Conservation (phyloP, 2,329 filamentous ascomycete genomes). For the Dactylellina drechsleri region DNA sequence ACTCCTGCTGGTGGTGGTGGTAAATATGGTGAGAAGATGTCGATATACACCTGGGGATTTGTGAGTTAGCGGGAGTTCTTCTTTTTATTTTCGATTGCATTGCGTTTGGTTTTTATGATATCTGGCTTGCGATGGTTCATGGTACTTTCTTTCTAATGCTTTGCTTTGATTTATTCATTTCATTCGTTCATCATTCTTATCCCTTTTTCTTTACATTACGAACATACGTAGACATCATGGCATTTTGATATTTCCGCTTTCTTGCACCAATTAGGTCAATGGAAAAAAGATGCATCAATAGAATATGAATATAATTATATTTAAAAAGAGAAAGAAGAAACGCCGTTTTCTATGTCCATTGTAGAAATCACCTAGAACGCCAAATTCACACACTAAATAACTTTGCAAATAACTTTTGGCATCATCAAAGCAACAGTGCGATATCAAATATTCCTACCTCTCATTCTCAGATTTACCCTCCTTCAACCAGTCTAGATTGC, state of each 20-base stretch:
- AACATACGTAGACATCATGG: not conserved
- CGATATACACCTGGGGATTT: conserved; percentile 15
- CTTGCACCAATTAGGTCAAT: no score
- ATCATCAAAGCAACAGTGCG: not conserved
- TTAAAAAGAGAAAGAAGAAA: conserved; percentile 1
- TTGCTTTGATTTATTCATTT: conserved; percentile 3
- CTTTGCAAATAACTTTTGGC: not conserved
- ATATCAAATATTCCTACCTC: conserved; percentile 65
- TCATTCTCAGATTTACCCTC: conserved; percentile 84
- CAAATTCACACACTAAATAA: conserved; percentile 6
- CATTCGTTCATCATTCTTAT: conserved; percentile 4
- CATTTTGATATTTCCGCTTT: no score
- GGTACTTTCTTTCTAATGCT: conserved; percentile 10
- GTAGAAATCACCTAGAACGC: conserved; percentile 27
- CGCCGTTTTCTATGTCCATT: conserved; percentile 24
- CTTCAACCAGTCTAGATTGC: conserved; percentile 77
- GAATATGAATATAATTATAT: not conserved
- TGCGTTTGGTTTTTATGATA: not conserved
- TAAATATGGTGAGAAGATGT: not conserved
- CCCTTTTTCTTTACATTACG: conserved; percentile 1
- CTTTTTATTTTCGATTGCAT: conserved; percentile 1
- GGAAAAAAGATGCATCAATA: no score
- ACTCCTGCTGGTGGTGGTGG: not conserved
- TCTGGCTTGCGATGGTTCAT: not conserved
- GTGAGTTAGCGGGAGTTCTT: conserved; percentile 52